Percentiles rank a stretch among this genome's conserved stretches.
phyloP scores from a whole-genome alignment of 345 rosid genomes.

The Cardamine occulta region DNA sequence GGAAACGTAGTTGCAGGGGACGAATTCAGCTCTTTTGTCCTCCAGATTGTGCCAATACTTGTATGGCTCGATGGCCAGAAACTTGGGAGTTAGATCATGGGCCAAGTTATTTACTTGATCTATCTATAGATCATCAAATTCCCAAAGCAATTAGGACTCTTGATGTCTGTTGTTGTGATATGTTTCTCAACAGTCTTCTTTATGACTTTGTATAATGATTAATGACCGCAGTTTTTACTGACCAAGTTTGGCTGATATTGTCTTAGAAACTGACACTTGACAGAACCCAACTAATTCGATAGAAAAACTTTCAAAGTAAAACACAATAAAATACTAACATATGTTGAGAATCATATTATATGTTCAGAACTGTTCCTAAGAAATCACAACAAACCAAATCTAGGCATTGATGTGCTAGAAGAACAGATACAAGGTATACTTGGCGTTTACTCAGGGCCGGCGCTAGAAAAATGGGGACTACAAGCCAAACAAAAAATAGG shows the following conservation, averaged over 20 bases:
- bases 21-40: constrained; percentile 61
- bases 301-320: too few species aligned
- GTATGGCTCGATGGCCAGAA: constrained; percentile 65
- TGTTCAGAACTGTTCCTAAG: too few species aligned
- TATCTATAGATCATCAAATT: constrained; percentile 25
- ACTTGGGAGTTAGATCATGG: constrained; percentile 33
- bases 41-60: constrained; percentile 64
- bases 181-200: constrained; percentile 14
- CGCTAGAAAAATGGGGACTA: too few species aligned
- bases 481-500: too few species aligned
- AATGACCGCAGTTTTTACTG: neutral
- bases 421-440: too few species aligned
- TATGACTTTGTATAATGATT: constrained; percentile 11
- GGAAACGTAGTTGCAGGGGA: constrained; percentile 69
- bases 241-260: neutral
- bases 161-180: constrained; percentile 23
- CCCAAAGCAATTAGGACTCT: constrained; percentile 4
- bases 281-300: too few species aligned
- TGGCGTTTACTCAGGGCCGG: too few species aligned
- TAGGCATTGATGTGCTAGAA: too few species aligned
- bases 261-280: neutral
- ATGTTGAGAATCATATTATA: too few species aligned
- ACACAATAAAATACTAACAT: too few species aligned
- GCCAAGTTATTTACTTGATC: neutral
- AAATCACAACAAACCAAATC: too few species aligned